Conservation (phyloP, 345 rosid species). For the Pistacia integerrima region DNA sequence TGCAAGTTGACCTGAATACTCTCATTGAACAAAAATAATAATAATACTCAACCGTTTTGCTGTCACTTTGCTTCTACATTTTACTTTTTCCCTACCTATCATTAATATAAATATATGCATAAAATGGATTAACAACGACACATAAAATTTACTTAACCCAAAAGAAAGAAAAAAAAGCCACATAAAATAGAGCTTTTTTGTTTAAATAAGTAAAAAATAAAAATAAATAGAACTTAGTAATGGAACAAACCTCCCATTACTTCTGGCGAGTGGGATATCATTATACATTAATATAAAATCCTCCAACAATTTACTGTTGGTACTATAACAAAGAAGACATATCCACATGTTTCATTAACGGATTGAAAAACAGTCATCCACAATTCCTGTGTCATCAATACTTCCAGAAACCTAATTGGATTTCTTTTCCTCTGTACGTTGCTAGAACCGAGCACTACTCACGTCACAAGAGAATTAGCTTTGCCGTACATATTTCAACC, state of each 20-base stretch:
- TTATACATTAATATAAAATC: constrained; percentile 21
- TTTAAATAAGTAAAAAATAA: too few relatives aligned
- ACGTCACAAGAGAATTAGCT: background rate
- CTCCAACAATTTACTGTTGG: constrained; percentile 23
- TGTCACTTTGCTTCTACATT: too few relatives aligned
- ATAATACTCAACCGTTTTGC: too few relatives aligned
- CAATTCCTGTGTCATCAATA: constrained; percentile 34
- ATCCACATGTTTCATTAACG: constrained; percentile 35
- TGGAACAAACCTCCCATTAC: constrained; percentile 23
- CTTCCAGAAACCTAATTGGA: constrained; percentile 8
- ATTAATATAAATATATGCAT: too few relatives aligned
- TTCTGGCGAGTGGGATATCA: constrained; percentile 3
- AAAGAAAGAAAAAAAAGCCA: too few relatives aligned
- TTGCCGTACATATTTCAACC: constrained; percentile 1
- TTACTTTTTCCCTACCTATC: too few relatives aligned
- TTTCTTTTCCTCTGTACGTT: constrained; percentile 12
- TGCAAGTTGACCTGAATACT: too few relatives aligned
- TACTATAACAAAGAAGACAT: constrained; percentile 26
- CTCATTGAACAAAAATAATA: too few relatives aligned
- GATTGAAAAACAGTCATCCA: constrained; percentile 28
- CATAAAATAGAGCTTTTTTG: too few relatives aligned
- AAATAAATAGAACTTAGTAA: background rate
- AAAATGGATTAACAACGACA: too few relatives aligned
- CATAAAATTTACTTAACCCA: too few relatives aligned
- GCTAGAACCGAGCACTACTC: constrained; percentile 11